Base-by-base conservation (phyloP, 495 filamentous ascomycete species). In the Rhizodiscina lignyota region DNA sequence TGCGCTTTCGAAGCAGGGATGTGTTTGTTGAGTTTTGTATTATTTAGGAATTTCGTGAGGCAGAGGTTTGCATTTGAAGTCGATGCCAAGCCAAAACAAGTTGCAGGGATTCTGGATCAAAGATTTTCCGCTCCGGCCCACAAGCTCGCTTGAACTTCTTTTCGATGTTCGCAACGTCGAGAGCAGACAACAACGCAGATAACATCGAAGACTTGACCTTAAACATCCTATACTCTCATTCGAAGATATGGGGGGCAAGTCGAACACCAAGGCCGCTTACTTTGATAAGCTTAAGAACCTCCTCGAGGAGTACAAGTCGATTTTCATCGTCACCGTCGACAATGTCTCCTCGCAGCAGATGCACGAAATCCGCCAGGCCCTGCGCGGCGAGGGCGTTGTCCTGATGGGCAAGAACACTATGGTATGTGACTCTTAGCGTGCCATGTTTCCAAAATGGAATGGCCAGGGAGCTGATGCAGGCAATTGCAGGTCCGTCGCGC, bases 381-480 rank as follows among this genome's bases (percentile, higher is more conserved):
- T 94, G 59, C 80, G 86, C 61, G 77, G 80, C 26, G 66, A 91
- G 57, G 86, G 71, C 62, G 77, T 94, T 48, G 84, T 96, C 44
- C 72, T 96, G 62, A 99, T 99, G 89, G 89, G 89, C 55, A 99
- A 99, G 76, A 99, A 99, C 72, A 96, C 87, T 58, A 96, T 96
- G 87, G 85, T 84, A 59, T 33, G 67, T 29, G 22, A 42, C 40
- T 16, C n/a, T n/a, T n/a, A n/a, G n/a, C n/a, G n/a, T n/a, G n/a
- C n/a, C n/a, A n/a, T n/a, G n/a, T n/a, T n/a, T n/a, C n/a, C n/a
- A n/a, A n/a, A n/a, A n/a, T n/a, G n/a, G n/a, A n/a, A n/a, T n/a
- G n/a, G n/a, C n/a, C n/a, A n/a, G n/a, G n/a, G n/a, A n/a, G n/a
- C n/a, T n/a, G n/a, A n/a, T n/a, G n/a, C n/a, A n/a, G n/a, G n/a